Percentiles rank a stretch among this genome's conserved stretches.
These are phyloP conservation scores for Mallotus nudiflorus DNA, from an alignment of 345 rosid species.

Conservation along the genomic window DNA sequence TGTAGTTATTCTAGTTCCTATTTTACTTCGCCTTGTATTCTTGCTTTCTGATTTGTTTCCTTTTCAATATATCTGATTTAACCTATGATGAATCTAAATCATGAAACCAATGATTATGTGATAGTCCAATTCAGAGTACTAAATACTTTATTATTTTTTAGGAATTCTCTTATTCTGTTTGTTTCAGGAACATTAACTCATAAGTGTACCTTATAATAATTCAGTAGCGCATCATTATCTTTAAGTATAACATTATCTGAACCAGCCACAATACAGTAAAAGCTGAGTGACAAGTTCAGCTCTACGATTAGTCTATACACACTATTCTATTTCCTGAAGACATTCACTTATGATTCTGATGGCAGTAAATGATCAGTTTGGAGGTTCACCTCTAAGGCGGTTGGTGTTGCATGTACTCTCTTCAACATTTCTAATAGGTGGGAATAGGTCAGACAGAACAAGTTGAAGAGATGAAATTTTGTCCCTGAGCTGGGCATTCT, in stretches of 20 bases:
- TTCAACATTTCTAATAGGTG: constrained; percentile 46
- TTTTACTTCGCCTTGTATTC: too few species aligned
- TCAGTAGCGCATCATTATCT: neutral
- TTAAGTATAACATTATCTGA: neutral
- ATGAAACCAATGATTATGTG: neutral
- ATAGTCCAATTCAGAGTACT: neutral
- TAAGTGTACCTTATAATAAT: neutral
- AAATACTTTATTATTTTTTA: neutral
- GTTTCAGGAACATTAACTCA: neutral
- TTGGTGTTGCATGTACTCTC: constrained; percentile 22
- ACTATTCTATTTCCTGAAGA: neutral
- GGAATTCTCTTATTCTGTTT: neutral
- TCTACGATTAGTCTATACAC: neutral
- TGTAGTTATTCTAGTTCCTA: neutral
- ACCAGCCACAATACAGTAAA: neutral
- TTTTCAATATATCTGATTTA: neutral
- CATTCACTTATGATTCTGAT: neutral
- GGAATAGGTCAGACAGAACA: constrained; percentile 47
- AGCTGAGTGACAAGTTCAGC: neutral
- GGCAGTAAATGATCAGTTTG: constrained; percentile 29
- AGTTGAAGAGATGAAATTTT: constrained; percentile 61
- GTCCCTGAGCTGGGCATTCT: constrained; percentile 73
- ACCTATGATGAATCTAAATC: neutral
- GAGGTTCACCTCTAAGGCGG: constrained; percentile 40
- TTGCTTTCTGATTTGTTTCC: neutral